phyloP scores from a whole-genome alignment of 2,329 filamentous ascomycete genomes.

The Diplocarpon mali region DNA sequence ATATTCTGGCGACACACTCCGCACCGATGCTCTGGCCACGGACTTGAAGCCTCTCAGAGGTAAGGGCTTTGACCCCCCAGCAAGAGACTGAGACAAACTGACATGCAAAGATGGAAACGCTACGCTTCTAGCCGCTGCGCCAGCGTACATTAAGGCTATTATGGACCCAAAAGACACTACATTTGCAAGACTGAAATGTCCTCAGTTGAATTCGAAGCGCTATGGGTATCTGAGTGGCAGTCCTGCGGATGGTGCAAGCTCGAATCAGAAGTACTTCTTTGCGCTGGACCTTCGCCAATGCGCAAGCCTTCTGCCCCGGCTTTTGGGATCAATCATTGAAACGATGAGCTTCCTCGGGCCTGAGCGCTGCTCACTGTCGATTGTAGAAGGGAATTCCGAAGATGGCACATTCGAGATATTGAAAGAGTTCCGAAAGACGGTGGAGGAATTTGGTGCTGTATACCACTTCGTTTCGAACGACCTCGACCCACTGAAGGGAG shows the following conservation, averaged over 20 bases:
- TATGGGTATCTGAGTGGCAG: conserved; percentile 9
- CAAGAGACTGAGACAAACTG: not conserved
- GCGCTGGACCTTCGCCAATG: conserved; percentile 40
- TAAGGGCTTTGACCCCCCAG: not conserved
- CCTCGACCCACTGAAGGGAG: conserved; percentile 32
- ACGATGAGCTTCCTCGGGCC: conserved; percentile 39
- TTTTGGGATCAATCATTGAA: conserved; percentile 42
- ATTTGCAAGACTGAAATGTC: conserved; percentile 9
- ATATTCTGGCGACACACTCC: not conserved
- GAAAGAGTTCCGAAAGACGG: conserved; percentile 28
- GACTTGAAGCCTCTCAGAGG: not conserved
- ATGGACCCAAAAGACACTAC: conserved; percentile 8
- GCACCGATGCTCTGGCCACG: not conserved
- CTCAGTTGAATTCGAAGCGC: conserved; percentile 1
- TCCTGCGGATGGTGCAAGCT: not conserved
- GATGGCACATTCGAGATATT: conserved; percentile 45
- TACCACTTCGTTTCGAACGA: conserved; percentile 35
- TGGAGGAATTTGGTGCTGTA: conserved; percentile 29
- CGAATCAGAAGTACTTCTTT: conserved; percentile 34
- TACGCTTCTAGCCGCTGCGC: not conserved
- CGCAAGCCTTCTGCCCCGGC: conserved; percentile 34
- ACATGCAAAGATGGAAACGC: not conserved
- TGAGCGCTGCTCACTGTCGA: conserved; percentile 39
- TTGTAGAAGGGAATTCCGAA: conserved; percentile 43
- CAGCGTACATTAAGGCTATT: conserved; percentile 8